A percentile compares a stretch with the other conserved stretches of the same genome.
Conservation (phyloP, 768 basidiomycete genomes). For the Lentinula sp. region DNA sequence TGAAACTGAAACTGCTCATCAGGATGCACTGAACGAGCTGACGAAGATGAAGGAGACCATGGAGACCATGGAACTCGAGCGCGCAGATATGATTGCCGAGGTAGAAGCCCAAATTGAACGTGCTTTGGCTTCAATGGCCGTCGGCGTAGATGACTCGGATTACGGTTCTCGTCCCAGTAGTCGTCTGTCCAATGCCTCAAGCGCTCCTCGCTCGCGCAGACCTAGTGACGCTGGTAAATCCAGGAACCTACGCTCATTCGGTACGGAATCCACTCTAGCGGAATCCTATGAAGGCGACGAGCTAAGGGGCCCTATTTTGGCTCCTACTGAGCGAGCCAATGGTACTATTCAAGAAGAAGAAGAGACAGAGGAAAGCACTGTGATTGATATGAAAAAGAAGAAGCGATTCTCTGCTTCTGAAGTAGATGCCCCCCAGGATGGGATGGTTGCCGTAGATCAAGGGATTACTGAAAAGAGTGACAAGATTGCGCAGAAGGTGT, state of each 20-base stretch:
- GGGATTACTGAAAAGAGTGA: constrained; percentile 82
- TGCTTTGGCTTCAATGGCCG: constrained; percentile 79
- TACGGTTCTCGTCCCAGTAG: constrained; percentile 62
- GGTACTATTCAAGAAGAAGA: constrained; percentile 55
- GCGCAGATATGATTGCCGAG: constrained; percentile 87
- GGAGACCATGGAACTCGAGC: constrained; percentile 85
- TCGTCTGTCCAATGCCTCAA: constrained; percentile 56
- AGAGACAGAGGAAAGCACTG: constrained; percentile 8
- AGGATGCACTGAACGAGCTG: constrained; percentile 74
- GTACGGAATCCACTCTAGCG: constrained; percentile 76
- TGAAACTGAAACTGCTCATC: constrained; percentile 79
- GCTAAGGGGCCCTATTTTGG: constrained; percentile 23
- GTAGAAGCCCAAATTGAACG: constrained; percentile 89
- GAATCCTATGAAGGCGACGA: constrained; percentile 51
- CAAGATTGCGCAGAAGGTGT: constrained; percentile 80
- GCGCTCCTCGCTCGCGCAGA: constrained; percentile 47
- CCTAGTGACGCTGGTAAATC: constrained; percentile 53
- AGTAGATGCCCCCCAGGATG: constrained; percentile 60
- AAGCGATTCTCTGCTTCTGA: constrained; percentile 78
- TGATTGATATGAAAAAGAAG: constrained; percentile 36
- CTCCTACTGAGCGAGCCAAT: constrained; percentile 37
- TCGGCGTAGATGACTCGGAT: constrained; percentile 74
- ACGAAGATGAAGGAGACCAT: constrained; percentile 78
- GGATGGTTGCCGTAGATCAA: constrained; percentile 83
- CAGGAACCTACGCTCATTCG: constrained; percentile 59